Base-by-base conservation (phyloP, 495 filamentous ascomycete genomes). In the Achaetomiella virescens region DNA sequence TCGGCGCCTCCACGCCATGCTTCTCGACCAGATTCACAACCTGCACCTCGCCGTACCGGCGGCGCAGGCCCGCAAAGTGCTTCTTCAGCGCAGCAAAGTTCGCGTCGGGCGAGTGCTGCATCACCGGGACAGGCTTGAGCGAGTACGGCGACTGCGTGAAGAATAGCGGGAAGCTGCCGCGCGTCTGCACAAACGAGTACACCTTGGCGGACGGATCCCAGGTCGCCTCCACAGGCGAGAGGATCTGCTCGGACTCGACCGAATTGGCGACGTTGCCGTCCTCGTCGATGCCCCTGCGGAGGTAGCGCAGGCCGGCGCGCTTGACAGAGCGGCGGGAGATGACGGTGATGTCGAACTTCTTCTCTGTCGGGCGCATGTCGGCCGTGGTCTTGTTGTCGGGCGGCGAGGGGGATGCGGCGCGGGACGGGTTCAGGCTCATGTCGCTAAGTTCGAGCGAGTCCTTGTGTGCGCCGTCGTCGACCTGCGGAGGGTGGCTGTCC, bases 61-160 rank as follows among this genome's bases (percentile, higher is more conserved):
- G 72, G 21, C 72, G 64, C 2, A 96, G 61, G 17, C 77, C 78
- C 14, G 79, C 75, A 64, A 97, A 92, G 63, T 97, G 92, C 63
- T 81, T 80, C 43, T 78, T 80, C 64, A 96, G 87, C 1, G 92
- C 92, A 33, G 78, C 65, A 37, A 82, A 83, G 55, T 97, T 97
- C 6, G 82, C 81, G 33, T 87, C 83, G 2, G 77, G 67, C 1
- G 88, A 90, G 61, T 91, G 89, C 61, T 89, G 86, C 35, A 95
- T 67, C 15, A 88, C 79, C 0, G 93, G 91, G 24, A 89, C 72
- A 0, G 93, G 93, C 65, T 95, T 96, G 59, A 98, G 84, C 4
- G 88, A 87, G 66, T 95, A 97, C 2, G 93, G 91, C 0, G 85
- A 87, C 67, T 98, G 93, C 0, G 90, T 90, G 64, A 96, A 97